Conservation (phyloP, 257 asterid species). For the Anisodus acutangulus region DNA sequence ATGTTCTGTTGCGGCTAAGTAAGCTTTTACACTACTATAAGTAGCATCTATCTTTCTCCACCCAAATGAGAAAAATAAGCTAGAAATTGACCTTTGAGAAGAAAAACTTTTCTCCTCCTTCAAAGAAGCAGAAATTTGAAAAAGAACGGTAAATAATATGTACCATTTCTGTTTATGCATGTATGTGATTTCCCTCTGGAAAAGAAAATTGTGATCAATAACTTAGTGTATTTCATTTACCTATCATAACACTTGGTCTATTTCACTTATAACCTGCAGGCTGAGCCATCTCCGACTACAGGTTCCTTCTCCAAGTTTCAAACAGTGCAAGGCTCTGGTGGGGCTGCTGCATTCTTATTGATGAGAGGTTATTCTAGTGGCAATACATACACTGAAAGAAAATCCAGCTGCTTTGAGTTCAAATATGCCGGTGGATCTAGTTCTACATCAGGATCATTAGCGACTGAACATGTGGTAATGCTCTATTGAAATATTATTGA, state of each 20-base stretch:
- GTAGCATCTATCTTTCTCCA: constrained; percentile 25
- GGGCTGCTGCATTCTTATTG: constrained; percentile 45
- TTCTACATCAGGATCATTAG: constrained; percentile 58
- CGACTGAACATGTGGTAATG: constrained; percentile 60
- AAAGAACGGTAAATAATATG: constrained; percentile 21
- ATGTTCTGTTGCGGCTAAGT: constrained; percentile 15
- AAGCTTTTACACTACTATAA: constrained; percentile 5
- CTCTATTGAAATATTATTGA: constrained; percentile 19
- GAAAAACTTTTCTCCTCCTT: neutral
- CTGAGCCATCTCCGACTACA: constrained; percentile 98
- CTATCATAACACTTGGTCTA: constrained; percentile 17
- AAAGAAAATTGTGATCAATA: constrained; percentile 4
- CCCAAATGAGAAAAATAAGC: constrained; percentile 11
- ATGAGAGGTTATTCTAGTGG: constrained; percentile 36
- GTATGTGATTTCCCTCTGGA: neutral
- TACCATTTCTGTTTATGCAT: neutral
- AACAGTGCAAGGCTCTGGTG: constrained; percentile 69
- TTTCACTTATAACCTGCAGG: constrained; percentile 49
- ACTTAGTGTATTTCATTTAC: constrained; percentile 20
- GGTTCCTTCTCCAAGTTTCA: constrained; percentile 83
- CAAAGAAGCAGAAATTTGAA: neutral
- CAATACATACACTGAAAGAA: constrained; percentile 43
- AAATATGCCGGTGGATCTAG: constrained; percentile 70
- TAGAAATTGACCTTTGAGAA: neutral
- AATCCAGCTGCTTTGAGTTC: constrained; percentile 71